Percentiles rank a stretch among this genome's conserved stretches.
Conservation (phyloP, 2,329 filamentous ascomycete species). For the Cryphonectria parasitica region DNA sequence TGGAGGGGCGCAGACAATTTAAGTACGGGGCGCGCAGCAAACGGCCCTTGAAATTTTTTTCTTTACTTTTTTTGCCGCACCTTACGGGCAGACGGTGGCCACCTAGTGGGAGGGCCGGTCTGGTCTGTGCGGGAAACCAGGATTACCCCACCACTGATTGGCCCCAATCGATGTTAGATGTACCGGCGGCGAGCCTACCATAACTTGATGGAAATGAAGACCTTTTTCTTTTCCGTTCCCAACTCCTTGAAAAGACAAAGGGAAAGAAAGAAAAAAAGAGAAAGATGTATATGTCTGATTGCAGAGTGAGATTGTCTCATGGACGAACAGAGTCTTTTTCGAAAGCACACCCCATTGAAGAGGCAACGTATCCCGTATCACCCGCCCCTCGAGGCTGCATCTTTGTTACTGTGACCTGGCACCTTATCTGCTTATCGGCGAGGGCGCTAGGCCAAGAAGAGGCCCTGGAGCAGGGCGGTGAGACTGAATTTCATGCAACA, state of each 20-base stretch:
- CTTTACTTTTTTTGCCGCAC: constrained; percentile 16
- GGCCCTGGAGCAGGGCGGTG: constrained; percentile 36
- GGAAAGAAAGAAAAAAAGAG: neutral
- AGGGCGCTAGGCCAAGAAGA: constrained; percentile 29
- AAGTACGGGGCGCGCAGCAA: constrained; percentile 7
- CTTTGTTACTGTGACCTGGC: neutral
- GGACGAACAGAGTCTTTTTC: constrained; percentile 30
- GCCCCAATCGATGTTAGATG: constrained; percentile 14
- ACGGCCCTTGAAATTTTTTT: constrained; percentile 34
- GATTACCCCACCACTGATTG: constrained; percentile 37
- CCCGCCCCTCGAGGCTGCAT: constrained; percentile 12
- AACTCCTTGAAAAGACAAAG: too few species aligned
- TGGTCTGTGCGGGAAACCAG: constrained; percentile 26
- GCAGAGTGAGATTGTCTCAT: neutral
- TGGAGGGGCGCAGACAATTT: constrained; percentile 21
- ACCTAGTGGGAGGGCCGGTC: constrained; percentile 30
- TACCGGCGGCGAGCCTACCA: neutral
- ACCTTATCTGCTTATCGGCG: constrained; percentile 38
- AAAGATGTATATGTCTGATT: neutral
- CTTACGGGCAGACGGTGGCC: constrained; percentile 10
- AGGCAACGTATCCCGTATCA: constrained; percentile 11
- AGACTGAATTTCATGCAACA: constrained; percentile 34
- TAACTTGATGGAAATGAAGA: neutral
- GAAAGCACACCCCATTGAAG: constrained; percentile 1
- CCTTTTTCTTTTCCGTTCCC: neutral